Percentiles rank a stretch among this genome's conserved stretches.
phyloP scores from a whole-genome alignment of 345 rosid genomes.

The Lenwebbia sp. region DNA sequence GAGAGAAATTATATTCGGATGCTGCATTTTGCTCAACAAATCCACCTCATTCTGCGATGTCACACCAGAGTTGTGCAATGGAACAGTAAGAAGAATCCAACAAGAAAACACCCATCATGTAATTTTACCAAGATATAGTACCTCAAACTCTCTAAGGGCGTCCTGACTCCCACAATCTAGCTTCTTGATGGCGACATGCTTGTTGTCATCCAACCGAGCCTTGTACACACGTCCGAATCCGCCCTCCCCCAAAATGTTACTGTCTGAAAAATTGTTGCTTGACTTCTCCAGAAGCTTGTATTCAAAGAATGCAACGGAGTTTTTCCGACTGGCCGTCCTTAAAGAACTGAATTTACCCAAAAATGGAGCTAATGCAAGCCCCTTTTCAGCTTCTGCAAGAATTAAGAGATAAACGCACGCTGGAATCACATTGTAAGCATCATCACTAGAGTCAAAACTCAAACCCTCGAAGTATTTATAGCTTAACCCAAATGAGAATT shows the following conservation, averaged over 20 bases:
- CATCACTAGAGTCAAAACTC: neutral
- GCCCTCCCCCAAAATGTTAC: slow-evolving; percentile 69
- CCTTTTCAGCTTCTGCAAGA: slow-evolving; percentile 38
- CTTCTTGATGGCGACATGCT: slow-evolving; percentile 67
- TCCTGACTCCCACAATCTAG: slow-evolving; percentile 57
- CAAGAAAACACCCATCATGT: neutral
- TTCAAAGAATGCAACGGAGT: slow-evolving; percentile 44
- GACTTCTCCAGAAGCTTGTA: slow-evolving; percentile 51
- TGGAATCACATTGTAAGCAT: neutral
- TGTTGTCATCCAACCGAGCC: slow-evolving; percentile 46
- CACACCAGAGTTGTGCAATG: neutral
- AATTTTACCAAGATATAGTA: neutral
- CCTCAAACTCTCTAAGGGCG: slow-evolving; percentile 69
- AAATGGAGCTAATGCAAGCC: slow-evolving; percentile 31
- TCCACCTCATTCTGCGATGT: slow-evolving; percentile 75
- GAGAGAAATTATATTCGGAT: slow-evolving; percentile 62
- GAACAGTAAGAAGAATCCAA: neutral
- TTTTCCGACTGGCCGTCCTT: slow-evolving; percentile 11
- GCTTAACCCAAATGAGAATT: neutral
- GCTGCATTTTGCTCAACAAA: slow-evolving; percentile 57
- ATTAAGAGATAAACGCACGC: neutral
- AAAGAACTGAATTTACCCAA: slow-evolving; percentile 37
- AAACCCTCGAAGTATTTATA: neutral
- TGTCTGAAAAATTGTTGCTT: slow-evolving; percentile 51
- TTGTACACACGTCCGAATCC: slow-evolving; percentile 84